Base-by-base conservation (phyloP, 805 yeast species). In the Candida ovalis region DNA sequence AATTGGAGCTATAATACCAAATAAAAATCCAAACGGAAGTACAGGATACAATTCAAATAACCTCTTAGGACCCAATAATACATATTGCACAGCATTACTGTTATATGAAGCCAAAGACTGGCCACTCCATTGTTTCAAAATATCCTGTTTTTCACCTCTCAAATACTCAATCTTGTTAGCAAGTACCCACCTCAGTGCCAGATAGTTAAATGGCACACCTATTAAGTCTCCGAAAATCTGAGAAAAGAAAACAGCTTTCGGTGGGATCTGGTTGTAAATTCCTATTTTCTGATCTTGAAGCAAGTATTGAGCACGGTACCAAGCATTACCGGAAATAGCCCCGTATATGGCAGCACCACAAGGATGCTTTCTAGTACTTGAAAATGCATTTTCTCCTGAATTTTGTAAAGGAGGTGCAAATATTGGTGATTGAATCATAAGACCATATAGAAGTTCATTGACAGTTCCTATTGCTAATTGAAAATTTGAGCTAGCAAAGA, bases 201-300 rank as follows among this genome's bases (percentile, higher is more conserved):
- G 43, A 55, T 76, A 78, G 54, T 78, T 78, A 53, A 76, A 64
- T 3, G 81, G 78, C n/a, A 76, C 73, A 7, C 82, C 82, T 23
- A 79, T 61, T 15, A 76, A 44, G 52, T 77, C 80, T 1, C 83
- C 83, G 54, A 73, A 69, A 3, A 78, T 52, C 54, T 79, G 83
- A 0, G 79, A 75, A 38, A 75, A 63, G 51, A 80, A 79, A 8
- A 78, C 75, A 2, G 68, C 60, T 32, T 64, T 69, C 1, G 84
- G 84, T 0, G 82, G 81, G 15, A 79, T 57, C 52, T 74, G 74
- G 60, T 74, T 77, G 62, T 79, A 79, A 53, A 76, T 76, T 1
- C 82, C 84, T 5, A 78, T 62, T 52, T 77, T 74, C 66, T 74
- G 72, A 49, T 70, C 75, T 36, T 62, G 66, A 15, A 62, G 52